A percentile compares a stretch with the other conserved stretches of the same genome.
Conservation (phyloP, 352 stramenopile genomes). For the Phytopythium kandeliae region DNA sequence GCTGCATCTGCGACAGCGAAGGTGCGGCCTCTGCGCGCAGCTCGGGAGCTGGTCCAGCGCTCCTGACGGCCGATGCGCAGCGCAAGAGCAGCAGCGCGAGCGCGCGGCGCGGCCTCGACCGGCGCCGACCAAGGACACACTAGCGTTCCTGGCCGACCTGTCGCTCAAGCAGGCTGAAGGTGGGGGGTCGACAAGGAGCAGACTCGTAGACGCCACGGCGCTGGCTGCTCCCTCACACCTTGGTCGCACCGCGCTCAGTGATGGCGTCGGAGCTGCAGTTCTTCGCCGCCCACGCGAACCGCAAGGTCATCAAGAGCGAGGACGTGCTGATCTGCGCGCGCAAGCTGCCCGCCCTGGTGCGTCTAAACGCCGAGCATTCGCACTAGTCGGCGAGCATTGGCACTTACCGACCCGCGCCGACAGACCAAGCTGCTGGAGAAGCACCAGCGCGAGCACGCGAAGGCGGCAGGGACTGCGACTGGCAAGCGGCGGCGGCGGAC, state of each 20-base stretch:
- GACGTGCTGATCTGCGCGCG: conserved; percentile 59
- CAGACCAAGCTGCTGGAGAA: conserved; percentile 51
- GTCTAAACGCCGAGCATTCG: too few species aligned
- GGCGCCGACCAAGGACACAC: conserved; percentile 52
- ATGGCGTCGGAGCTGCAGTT: conserved; percentile 72
- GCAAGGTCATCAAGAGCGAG: conserved; percentile 70
- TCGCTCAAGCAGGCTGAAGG: conserved; percentile 60
- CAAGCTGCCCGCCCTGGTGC: conserved; percentile 55
- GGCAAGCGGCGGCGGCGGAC: conserved; percentile 28
- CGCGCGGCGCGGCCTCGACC: conserved; percentile 30
- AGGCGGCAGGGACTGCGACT: conserved; percentile 3
- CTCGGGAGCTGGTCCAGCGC: too few species aligned
- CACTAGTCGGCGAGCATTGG: too few species aligned
- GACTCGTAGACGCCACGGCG: too few species aligned
- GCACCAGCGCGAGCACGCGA: conserved; percentile 47
- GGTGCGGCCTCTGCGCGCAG: conserved; percentile 24
- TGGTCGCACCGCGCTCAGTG: too few species aligned
- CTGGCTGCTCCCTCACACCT: too few species aligned
- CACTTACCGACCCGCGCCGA: too few species aligned
- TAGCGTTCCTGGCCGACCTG: conserved; percentile 59
- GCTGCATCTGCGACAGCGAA: conserved; percentile 62
- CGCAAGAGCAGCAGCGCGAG: conserved; percentile 47
- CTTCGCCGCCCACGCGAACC: conserved; percentile 63
- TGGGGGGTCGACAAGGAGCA: too few species aligned
- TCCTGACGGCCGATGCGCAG: too few species aligned